phyloP scores from a whole-genome alignment of 208 protist genomes.

The Endotrypanum monterogeii region DNA sequence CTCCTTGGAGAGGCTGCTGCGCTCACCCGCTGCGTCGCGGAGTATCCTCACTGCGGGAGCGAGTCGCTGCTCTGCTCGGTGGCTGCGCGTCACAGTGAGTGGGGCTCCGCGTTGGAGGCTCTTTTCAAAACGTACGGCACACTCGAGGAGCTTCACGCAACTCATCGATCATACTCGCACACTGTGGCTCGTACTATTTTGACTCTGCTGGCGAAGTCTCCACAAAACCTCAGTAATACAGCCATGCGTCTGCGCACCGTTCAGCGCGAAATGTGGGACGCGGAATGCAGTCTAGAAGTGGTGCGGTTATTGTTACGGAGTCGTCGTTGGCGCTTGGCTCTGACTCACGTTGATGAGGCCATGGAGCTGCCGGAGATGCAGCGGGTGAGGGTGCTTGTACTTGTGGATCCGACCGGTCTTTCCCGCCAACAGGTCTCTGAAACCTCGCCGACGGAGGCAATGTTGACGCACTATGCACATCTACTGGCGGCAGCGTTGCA shows the following conservation, averaged over 20 bases:
- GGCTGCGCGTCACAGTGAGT: conserved; percentile 48
- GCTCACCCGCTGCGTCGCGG: conserved; percentile 22
- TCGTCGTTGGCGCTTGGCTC: conserved; percentile 62
- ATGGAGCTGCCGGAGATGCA: conserved; percentile 31
- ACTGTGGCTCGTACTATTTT: conserved; percentile 44
- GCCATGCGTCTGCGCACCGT: conserved; percentile 49
- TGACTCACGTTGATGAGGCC: conserved; percentile 50
- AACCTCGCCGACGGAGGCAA: not conserved
- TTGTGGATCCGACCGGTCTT: conserved; percentile 6
- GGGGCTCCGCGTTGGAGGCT: conserved; percentile 45
- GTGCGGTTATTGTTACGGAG: conserved; percentile 55
- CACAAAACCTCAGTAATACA: conserved; percentile 72
- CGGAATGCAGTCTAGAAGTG: conserved; percentile 40
- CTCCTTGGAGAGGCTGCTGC: conserved; percentile 39
- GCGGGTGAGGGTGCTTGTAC: conserved; percentile 7
- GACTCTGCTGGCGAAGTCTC: conserved; percentile 42
- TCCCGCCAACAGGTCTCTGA: not conserved
- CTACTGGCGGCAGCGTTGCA: conserved; percentile 63
- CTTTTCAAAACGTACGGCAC: conserved; percentile 31
- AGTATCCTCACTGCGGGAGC: conserved; percentile 7
- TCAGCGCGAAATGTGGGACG: conserved; percentile 45
- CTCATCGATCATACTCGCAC: conserved; percentile 22
- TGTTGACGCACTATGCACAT: conserved; percentile 10
- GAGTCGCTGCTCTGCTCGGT: conserved; percentile 47
- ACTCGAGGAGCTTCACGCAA: conserved; percentile 12